Evolutionary conservation across 164 flowering plant species (phyloP).

Genomic region (Liquidambar formosana): DNA sequence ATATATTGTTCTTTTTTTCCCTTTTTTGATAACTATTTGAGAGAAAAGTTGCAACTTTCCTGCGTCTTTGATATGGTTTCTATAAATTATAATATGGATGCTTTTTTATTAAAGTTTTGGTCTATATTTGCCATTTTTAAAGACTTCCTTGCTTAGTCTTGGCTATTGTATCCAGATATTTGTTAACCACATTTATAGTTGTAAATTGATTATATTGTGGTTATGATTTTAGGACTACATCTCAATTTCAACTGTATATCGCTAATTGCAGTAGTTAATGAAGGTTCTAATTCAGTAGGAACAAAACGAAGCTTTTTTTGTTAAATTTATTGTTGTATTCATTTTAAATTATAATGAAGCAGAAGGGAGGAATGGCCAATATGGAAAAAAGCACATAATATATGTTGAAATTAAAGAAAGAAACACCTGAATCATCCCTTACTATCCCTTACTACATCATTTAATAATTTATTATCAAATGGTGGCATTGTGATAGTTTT

Average conservation of each 20-base stretch:
- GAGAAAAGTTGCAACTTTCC: not conserved
- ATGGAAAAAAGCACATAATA: no score
- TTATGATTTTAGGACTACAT: not conserved
- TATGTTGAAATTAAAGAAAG: no score
- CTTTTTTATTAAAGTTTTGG: no score
- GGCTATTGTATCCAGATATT: no score
- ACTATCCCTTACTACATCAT: no score
- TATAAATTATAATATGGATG: not conserved
- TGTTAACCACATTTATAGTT: no score
- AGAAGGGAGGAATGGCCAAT: no score
- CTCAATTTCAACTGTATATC: not conserved
- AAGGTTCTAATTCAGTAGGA: not conserved
- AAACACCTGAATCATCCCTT: no score
- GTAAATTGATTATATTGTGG: not conserved
- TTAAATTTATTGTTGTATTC: not conserved
- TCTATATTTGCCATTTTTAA: no score
- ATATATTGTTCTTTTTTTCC: conserved; percentile 1
- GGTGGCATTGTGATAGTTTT: no score
- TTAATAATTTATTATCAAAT: no score
- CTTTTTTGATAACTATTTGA: not conserved
- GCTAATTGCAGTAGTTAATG: conserved; percentile 1
- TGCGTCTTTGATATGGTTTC: conserved; percentile 7
- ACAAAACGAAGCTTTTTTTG: not conserved
- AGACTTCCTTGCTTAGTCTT: no score
- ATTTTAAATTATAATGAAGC: not conserved